Evolutionary conservation across 345 rosid species (phyloP).

Genomic region (Brassica nigra): DNA sequence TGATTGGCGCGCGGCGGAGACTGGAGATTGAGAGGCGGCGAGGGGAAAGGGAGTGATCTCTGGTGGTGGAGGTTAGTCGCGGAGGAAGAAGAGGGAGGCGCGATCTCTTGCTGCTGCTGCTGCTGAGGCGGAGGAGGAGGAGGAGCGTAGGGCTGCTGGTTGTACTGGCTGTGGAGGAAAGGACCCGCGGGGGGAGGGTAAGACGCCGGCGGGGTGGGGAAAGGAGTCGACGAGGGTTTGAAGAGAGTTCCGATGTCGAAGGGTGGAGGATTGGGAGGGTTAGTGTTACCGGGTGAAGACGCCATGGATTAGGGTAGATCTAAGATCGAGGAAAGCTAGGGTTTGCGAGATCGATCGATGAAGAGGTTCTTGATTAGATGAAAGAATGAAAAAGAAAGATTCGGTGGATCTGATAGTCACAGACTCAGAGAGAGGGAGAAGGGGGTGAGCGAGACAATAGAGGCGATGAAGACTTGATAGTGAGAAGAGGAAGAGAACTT

Average conservation of each 20-base stretch:
- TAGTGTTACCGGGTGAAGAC: slow-evolving; percentile 52
- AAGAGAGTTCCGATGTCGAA: slow-evolving; percentile 52
- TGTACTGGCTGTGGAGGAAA: slow-evolving; percentile 48
- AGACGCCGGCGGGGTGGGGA: slow-evolving; percentile 51
- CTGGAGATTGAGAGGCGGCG: slow-evolving; percentile 44
- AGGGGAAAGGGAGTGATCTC: slow-evolving; percentile 48
- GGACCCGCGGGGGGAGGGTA: slow-evolving; percentile 66
- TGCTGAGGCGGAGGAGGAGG: slow-evolving; percentile 21
- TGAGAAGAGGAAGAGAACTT: slow-evolving; percentile 36
- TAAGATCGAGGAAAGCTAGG: slow-evolving; percentile 35
- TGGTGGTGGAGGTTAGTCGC: slow-evolving; percentile 42
- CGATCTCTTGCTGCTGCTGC: slow-evolving; percentile 25
- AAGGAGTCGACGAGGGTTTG: slow-evolving; percentile 47
- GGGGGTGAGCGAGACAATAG: slow-evolving; percentile 1
- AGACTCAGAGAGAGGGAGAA: not conserved
- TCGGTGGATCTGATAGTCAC: slow-evolving; percentile 39
- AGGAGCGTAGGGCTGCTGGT: slow-evolving; percentile 49
- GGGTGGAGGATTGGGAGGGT: slow-evolving; percentile 40
- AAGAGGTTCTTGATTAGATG: not conserved
- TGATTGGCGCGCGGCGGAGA: slow-evolving; percentile 31
- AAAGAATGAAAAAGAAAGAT: slow-evolving; percentile 16
- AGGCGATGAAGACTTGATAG: slow-evolving; percentile 41
- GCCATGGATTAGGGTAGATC: slow-evolving; percentile 44
- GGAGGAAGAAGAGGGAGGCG: slow-evolving; percentile 40
- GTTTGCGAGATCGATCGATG: slow-evolving; percentile 21